These are phyloP conservation scores for Alliaria petiolata DNA, from an alignment of 345 rosid genomes.

Conservation along the genomic window DNA sequence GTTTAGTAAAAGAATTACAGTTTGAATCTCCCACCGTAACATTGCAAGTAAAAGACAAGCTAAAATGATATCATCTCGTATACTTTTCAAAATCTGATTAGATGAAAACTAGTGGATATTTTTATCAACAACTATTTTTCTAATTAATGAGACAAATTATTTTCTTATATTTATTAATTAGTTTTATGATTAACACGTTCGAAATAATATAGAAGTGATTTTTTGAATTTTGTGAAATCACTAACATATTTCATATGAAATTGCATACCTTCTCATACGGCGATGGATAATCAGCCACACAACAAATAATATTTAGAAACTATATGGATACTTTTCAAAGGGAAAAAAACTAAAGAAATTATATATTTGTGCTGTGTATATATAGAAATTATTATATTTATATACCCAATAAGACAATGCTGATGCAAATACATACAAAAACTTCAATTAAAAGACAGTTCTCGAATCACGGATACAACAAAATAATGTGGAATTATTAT, in stretches of 20 bases:
- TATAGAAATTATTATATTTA: neutral
- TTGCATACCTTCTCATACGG: conserved; percentile 10
- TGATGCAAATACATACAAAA: conserved; percentile 36
- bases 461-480: conserved; percentile 22
- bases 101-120: neutral
- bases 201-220: neutral
- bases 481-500: conserved; percentile 14
- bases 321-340: neutral
- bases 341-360: neutral
- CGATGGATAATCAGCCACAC: conserved; percentile 12
- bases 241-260: neutral
- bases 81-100: neutral
- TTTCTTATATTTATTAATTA: neutral
- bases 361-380: neutral
- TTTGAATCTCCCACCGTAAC: neutral
- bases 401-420: conserved; percentile 7
- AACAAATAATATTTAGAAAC: conserved; percentile 8
- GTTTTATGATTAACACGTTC: neutral
- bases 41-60: neutral
- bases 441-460: conserved; percentile 25
- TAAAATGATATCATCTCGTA: neutral
- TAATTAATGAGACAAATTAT: neutral
- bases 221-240: neutral
- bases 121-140: neutral
- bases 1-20: neutral